A percentile compares a stretch with the other conserved stretches of the same genome.
Evolutionary conservation across 2,329 filamentous ascomycete species (phyloP).

Genomic region (Colletotrichum musae): DNA sequence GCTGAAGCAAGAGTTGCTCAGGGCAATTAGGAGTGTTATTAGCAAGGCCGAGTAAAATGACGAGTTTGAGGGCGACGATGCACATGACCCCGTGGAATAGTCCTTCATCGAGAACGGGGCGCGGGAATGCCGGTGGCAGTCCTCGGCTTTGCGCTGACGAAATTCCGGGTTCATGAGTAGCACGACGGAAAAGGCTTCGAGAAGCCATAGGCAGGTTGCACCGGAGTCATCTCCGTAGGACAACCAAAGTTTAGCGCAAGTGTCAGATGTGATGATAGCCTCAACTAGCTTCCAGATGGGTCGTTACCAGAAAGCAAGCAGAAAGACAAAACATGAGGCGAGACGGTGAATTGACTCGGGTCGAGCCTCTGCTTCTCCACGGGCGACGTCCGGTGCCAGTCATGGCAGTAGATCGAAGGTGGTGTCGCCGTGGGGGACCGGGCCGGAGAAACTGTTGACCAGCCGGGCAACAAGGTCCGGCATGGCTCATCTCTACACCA

Average conservation of each 20-base stretch:
- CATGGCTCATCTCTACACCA: neutral
- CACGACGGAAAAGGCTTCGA: neutral
- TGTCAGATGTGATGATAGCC: constrained; percentile 8
- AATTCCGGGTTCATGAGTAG: too few species aligned
- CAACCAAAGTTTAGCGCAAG: neutral
- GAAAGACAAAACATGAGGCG: constrained; percentile 26
- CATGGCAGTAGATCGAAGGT: neutral
- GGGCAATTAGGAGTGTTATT: neutral
- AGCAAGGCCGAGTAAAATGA: neutral
- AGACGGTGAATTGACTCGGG: constrained; percentile 29
- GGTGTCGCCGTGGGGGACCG: neutral
- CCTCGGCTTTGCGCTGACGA: too few species aligned
- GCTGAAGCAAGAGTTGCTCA: constrained; percentile 9
- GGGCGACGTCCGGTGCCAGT: constrained; percentile 9
- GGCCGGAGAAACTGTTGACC: constrained; percentile 21
- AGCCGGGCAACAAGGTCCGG: constrained; percentile 15
- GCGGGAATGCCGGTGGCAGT: neutral
- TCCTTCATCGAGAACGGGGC: neutral
- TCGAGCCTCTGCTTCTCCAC: constrained; percentile 1
- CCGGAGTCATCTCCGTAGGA: neutral
- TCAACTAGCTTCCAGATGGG: constrained; percentile 11
- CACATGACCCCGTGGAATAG: neutral
- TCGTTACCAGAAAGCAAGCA: constrained; percentile 2
- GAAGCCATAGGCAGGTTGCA: neutral
- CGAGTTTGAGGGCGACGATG: neutral